phyloP scores from a whole-genome alignment of 257 asterid species.

The Solanum virginianum region DNA sequence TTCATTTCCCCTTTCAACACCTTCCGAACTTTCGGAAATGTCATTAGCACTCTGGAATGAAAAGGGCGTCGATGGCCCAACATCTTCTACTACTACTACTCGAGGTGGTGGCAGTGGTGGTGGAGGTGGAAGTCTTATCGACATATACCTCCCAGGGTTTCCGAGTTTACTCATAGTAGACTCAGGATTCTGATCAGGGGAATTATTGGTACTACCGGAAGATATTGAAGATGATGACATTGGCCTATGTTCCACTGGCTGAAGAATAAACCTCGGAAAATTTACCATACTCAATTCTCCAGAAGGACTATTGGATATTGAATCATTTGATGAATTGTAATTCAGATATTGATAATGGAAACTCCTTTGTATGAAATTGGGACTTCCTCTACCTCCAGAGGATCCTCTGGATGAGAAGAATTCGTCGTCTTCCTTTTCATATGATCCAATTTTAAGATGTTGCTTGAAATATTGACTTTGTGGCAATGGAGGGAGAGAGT shows the following conservation, averaged over 20 bases:
- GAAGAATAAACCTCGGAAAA: slow-evolving; percentile 46
- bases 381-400: slow-evolving; percentile 28
- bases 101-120: slow-evolving; percentile 47
- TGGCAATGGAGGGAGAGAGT: slow-evolving; percentile 79
- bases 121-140: slow-evolving; percentile 16
- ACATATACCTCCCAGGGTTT: background rate
- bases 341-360: slow-evolving; percentile 7
- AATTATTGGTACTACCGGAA: slow-evolving; percentile 38
- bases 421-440: slow-evolving; percentile 25
- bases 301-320: slow-evolving; percentile 53
- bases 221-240: slow-evolving; percentile 41
- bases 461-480: slow-evolving; percentile 36
- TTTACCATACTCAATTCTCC: slow-evolving; percentile 28
- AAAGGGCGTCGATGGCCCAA: slow-evolving; percentile 40
- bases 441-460: slow-evolving; percentile 3
- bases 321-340: slow-evolving; percentile 27
- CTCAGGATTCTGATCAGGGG: slow-evolving; percentile 18
- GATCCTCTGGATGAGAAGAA: slow-evolving; percentile 63
- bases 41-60: slow-evolving; percentile 6
- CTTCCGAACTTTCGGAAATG: background rate
- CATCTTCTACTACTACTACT: slow-evolving; percentile 12
- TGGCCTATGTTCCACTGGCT: slow-evolving; percentile 33
- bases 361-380: background rate
- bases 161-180: slow-evolving; percentile 7
- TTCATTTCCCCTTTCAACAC: slow-evolving; percentile 9